Percentiles rank a stretch among this genome's conserved stretches.
phyloP scores from a whole-genome alignment of 225 moss, liverwort and hornwort genomes.

The Lunularia cruciata region DNA sequence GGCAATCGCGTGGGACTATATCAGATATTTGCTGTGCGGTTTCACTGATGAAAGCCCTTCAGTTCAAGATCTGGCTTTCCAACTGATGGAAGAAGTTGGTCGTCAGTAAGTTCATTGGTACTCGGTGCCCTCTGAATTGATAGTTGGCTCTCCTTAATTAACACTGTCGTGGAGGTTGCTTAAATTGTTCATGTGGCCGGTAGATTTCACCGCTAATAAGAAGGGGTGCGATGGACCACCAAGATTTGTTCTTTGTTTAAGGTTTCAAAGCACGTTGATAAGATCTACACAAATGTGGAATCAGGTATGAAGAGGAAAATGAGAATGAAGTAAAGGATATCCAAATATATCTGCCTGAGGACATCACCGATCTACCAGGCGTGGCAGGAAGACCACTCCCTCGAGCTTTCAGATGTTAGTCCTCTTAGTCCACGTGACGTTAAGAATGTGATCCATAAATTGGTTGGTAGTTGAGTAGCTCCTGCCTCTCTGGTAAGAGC shows the following conservation, averaged over 20 bases:
- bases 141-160: no score
- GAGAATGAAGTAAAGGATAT: constrained; percentile 72
- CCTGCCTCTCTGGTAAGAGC: neutral
- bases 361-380: constrained; percentile 59
- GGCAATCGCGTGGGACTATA: neutral
- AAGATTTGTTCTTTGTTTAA: no score
- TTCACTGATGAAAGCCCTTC: constrained; percentile 73
- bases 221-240: no score
- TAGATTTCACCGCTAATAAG: no score
- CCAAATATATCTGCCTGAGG: constrained; percentile 73
- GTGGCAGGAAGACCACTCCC: constrained; percentile 54
- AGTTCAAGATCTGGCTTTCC: constrained; percentile 75
- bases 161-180: no score
- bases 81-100: constrained; percentile 80
- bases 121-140: no score
- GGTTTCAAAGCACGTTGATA: no score
- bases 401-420: constrained; percentile 68
- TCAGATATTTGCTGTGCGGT: constrained; percentile 78
- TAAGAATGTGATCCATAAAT: no score
- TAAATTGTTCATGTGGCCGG: no score
- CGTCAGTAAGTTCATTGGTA: constrained; percentile 74
- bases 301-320: constrained; percentile 86
- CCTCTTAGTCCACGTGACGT: no score
- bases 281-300: no score
- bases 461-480: no score